phyloP scores from a whole-genome alignment of 805 yeast species.

The Cyberlindnera veronae region DNA sequence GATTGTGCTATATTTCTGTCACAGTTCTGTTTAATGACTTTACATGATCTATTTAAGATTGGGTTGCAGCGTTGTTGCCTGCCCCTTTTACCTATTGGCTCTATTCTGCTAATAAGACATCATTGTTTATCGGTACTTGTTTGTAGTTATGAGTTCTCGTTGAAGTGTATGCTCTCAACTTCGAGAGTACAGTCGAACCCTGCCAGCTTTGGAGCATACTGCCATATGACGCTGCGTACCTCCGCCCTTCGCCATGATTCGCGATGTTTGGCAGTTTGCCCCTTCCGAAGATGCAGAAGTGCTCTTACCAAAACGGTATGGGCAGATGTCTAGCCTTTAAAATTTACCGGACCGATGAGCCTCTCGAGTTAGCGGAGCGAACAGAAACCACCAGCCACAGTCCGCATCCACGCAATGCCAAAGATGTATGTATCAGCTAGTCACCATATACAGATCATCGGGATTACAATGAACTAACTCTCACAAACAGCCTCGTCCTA shows the following conservation, averaged over 20 bases:
- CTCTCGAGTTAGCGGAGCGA: no score
- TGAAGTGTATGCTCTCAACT: no score
- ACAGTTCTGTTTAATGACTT: constrained; percentile 8
- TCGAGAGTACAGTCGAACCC: no score
- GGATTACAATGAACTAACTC: neutral
- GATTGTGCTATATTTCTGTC: constrained; percentile 4
- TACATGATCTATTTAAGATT: neutral
- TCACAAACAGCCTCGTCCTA: constrained; percentile 17
- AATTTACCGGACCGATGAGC: no score
- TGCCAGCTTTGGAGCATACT: no score
- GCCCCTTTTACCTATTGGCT: constrained; percentile 7
- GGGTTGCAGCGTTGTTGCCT: constrained; percentile 6
- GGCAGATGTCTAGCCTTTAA: neutral
- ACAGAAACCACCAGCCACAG: no score
- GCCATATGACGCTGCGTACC: no score
- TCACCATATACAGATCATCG: neutral
- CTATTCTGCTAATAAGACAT: neutral
- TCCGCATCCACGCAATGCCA: no score
- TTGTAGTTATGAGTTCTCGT: no score
- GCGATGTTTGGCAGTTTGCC: no score
- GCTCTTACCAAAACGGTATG: neutral
- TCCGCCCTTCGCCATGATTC: no score
- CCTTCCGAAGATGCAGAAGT: no score
- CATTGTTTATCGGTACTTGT: neutral
- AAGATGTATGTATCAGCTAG: constrained; percentile 18